phyloP scores from a whole-genome alignment of 1,284 basidiomycete genomes.

The Lentinula novae-zelandiae region DNA sequence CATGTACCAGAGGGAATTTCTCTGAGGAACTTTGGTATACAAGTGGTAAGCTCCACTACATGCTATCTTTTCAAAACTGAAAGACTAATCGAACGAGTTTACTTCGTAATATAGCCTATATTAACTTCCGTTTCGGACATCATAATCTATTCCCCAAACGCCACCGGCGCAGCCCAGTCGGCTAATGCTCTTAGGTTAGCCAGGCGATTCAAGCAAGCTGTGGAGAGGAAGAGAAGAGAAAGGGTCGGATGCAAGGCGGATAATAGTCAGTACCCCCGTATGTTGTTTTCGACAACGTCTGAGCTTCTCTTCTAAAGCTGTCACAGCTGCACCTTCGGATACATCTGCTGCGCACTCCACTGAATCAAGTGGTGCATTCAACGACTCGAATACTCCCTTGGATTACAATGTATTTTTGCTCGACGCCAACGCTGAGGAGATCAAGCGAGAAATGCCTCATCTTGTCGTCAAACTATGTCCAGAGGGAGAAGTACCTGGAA shows the following conservation, averaged over 20 bases:
- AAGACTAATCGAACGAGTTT: neutral
- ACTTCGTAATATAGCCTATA: constrained; percentile 43
- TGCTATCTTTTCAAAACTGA: neutral
- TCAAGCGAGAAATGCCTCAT: constrained; percentile 43
- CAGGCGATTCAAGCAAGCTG: constrained; percentile 53
- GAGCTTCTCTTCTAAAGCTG: neutral
- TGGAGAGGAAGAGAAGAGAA: constrained; percentile 33
- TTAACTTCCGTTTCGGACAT: constrained; percentile 89
- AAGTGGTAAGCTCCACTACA: constrained; percentile 55
- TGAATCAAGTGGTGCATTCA: neutral
- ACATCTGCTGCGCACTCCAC: neutral
- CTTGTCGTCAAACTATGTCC: constrained; percentile 43
- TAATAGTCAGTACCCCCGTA: neutral
- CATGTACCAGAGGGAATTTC: constrained; percentile 73
- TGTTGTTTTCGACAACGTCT: neutral
- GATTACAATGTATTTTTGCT: constrained; percentile 88
- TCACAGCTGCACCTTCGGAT: neutral
- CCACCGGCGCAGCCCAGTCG: constrained; percentile 37
- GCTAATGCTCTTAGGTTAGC: constrained; percentile 55
- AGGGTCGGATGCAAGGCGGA: neutral
- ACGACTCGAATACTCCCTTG: constrained; percentile 31
- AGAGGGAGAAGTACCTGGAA: constrained; percentile 29
- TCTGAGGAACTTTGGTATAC: constrained; percentile 79
- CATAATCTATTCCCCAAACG: constrained; percentile 77
- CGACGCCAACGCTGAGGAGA: constrained; percentile 52